Evolutionary conservation across 2,329 filamentous ascomycete species (phyloP).

Genomic region (Coniosporium tulheliwenetii): DNA sequence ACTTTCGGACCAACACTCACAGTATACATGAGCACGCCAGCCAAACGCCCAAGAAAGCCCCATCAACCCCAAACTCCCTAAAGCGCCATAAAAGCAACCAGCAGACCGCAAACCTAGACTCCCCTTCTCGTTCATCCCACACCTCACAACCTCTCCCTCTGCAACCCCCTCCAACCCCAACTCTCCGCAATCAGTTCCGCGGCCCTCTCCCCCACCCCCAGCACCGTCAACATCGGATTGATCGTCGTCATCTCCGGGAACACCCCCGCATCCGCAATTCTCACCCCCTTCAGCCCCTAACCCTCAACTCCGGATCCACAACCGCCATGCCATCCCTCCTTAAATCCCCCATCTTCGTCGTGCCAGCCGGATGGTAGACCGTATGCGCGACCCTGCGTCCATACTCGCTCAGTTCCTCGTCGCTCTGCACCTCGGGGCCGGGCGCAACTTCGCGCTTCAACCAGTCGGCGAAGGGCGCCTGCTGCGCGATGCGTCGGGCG

Average conservation of each 20-base stretch:
- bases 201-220: conserved; percentile 68
- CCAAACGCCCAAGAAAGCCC: too few species aligned
- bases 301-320: conserved; percentile 59
- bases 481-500: conserved; percentile 59
- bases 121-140: too few species aligned
- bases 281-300: conserved; percentile 54
- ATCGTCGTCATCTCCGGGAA: conserved; percentile 79
- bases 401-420: conserved; percentile 71
- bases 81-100: too few species aligned
- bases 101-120: too few species aligned
- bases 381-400: conserved; percentile 70
- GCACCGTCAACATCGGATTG: conserved; percentile 82
- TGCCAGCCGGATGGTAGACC: conserved; percentile 80
- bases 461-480: conserved; percentile 68
- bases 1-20: too few species aligned
- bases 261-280: conserved; percentile 74
- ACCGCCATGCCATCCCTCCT: conserved; percentile 55
- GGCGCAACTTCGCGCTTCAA: conserved; percentile 71
- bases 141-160: conserved; percentile 35
- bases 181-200: conserved; percentile 72
- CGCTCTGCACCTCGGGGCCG: conserved; percentile 54
- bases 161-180: conserved; percentile 46
- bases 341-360: conserved; percentile 77
- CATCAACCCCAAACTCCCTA: too few species aligned
- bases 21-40: too few species aligned